Evolutionary conservation across 306 rosid genomes (phyloP).

Genomic region (Amphicarpaea edgeworthii): DNA sequence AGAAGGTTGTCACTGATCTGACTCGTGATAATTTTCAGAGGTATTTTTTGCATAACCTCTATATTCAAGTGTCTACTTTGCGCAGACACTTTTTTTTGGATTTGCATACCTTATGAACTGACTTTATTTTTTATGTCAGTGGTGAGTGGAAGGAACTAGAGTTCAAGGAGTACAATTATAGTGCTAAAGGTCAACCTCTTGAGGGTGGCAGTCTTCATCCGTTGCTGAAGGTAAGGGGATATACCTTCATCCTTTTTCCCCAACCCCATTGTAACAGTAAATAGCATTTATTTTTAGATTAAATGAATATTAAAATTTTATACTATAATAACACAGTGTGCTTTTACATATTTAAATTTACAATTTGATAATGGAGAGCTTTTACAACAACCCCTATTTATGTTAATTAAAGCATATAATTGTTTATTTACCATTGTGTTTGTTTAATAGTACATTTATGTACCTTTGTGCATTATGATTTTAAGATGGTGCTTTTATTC

Average conservation of each 20-base stretch:
- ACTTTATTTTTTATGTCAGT: conserved; percentile 50
- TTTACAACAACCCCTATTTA: conserved; percentile 11
- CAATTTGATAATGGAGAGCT: background rate
- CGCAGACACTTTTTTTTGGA: conserved; percentile 27
- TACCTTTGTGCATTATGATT: background rate
- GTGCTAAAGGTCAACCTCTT: conserved; percentile 84
- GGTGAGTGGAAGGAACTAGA: conserved; percentile 88
- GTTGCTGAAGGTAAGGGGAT: conserved; percentile 77
- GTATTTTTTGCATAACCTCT: conserved; percentile 49
- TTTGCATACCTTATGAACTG: no score
- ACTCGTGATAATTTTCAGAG: conserved; percentile 85
- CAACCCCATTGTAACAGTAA: background rate
- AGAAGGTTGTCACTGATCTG: conserved; percentile 75
- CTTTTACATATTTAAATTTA: conserved; percentile 9
- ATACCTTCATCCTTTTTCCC: conserved; percentile 12
- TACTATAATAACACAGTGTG: background rate
- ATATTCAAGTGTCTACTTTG: conserved; percentile 1
- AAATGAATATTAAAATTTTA: background rate
- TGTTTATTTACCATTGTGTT: background rate
- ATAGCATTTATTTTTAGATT: conserved; percentile 21
- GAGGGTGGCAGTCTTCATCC: conserved; percentile 97
- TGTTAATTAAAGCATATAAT: background rate
- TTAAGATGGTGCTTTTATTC: conserved; percentile 26
- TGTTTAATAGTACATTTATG: background rate
- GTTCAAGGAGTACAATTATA: conserved; percentile 87